A percentile compares a stretch with the other conserved stretches of the same genome.
Conservation (phyloP, 305 asterid genomes). For the Caryopteris hybrid region DNA sequence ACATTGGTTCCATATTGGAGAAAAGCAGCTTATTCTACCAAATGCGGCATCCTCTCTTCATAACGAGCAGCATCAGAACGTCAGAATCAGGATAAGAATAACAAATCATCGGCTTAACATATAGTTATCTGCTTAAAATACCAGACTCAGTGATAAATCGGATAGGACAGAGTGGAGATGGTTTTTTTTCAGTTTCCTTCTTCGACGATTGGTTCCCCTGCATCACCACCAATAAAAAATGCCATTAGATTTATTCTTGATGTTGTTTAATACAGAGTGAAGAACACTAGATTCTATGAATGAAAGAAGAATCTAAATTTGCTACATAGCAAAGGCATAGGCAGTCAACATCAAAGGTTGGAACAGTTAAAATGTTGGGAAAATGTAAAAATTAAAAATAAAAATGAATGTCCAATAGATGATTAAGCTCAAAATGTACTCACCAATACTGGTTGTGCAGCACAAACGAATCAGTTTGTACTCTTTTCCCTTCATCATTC, state of each 20-base stretch:
- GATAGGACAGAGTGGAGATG: slow-evolving; percentile 36
- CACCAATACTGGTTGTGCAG: slow-evolving; percentile 84
- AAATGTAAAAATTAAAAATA: neutral
- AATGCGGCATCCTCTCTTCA: neutral
- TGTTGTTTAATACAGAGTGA: no score
- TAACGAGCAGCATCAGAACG: neutral
- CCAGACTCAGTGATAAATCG: slow-evolving; percentile 8
- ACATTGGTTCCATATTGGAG: slow-evolving; percentile 1
- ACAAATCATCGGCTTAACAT: neutral
- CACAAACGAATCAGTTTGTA: slow-evolving; percentile 62
- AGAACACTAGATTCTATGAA: neutral
- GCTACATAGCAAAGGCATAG: no score
- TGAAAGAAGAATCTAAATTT: no score
- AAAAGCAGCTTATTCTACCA: neutral
- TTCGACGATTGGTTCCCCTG: slow-evolving; percentile 56
- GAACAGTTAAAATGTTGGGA: neutral
- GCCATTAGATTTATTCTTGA: neutral
- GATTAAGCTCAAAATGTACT: slow-evolving; percentile 12
- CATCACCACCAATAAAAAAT: slow-evolving; percentile 5
- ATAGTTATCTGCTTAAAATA: neutral
- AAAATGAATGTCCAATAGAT: neutral
- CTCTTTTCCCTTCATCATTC: slow-evolving; percentile 74
- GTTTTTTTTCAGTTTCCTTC: slow-evolving; percentile 64
- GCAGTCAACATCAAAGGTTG: neutral
- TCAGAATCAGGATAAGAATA: neutral